Conservation (phyloP, 148 eudicot species). For the Mesembryanthemum crystallinum region DNA sequence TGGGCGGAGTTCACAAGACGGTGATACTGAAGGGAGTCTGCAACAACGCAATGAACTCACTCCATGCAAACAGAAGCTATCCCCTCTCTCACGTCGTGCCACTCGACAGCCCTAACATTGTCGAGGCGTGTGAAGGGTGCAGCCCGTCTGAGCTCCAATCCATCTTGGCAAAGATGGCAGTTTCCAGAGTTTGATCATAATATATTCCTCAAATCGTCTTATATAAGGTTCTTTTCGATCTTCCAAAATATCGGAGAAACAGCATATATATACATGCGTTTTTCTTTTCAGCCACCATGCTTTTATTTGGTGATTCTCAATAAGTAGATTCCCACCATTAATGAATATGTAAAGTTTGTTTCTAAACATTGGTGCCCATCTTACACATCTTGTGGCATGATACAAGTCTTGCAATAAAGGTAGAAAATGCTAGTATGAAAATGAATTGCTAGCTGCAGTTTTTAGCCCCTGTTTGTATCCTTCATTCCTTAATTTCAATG, state of each 20-base stretch:
- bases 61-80: conserved; percentile 70
- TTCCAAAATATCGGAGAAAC: conserved; percentile 4
- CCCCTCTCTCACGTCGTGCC: conserved; percentile 78
- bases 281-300: not conserved
- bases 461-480: not conserved
- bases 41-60: conserved; percentile 35
- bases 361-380: not conserved
- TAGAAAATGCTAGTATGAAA: conserved; percentile 2
- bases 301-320: conserved; percentile 4
- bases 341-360: conserved; percentile 3
- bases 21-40: conserved; percentile 73
- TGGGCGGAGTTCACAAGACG: conserved; percentile 82
- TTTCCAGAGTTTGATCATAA: conserved; percentile 32
- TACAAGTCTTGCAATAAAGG: conserved; percentile 1
- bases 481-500: not conserved
- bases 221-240: not conserved
- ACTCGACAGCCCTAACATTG: conserved; percentile 64
- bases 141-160: conserved; percentile 42
- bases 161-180: conserved; percentile 45
- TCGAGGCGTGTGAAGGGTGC: conserved; percentile 37
- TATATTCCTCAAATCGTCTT: not conserved
- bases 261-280: not conserved
- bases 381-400: not conserved
- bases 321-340: not conserved
- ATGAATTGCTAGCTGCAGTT: conserved; percentile 8